phyloP scores from a whole-genome alignment of 331 rosid species.

The Prunus yedoensis region DNA sequence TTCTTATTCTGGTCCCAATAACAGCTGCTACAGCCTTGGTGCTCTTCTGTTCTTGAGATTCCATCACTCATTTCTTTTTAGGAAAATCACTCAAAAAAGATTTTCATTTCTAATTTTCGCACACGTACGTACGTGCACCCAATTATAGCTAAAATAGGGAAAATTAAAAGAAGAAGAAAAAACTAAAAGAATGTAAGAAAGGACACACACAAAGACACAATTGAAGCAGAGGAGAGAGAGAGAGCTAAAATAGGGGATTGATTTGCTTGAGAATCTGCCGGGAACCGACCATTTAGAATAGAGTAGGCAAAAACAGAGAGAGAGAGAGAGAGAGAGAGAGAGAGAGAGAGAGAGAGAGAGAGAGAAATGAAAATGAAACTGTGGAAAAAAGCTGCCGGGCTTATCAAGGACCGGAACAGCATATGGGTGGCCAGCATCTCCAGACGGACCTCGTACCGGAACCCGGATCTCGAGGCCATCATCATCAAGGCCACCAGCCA shows the following conservation, averaged over 20 bases:
- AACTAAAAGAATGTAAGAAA: background rate
- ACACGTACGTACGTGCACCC: background rate
- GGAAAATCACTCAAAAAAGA: background rate
- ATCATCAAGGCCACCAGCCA: constrained; percentile 89
- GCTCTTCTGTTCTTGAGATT: background rate
- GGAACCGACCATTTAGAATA: too few relatives aligned
- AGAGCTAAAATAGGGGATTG: too few relatives aligned
- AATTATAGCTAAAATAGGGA: background rate
- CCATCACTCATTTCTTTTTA: too few relatives aligned
- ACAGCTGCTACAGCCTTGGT: background rate
- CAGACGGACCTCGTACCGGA: constrained; percentile 38
- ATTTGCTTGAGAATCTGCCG: too few relatives aligned
- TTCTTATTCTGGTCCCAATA: too few relatives aligned
- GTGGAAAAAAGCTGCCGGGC: constrained; percentile 63
- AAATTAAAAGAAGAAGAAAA: background rate
- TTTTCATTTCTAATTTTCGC: background rate
- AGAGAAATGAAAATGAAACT: constrained; percentile 40
- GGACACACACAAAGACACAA: too few relatives aligned
- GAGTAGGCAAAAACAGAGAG: background rate
- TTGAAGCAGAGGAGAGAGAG: too few relatives aligned
- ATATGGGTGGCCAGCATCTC: constrained; percentile 52
- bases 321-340: background rate
- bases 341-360: background rate
- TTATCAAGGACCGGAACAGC: constrained; percentile 75
- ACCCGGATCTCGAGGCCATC: constrained; percentile 60